Base-by-base conservation (phyloP, 2,329 filamentous ascomycete genomes). In the Cyanodermella asteris region DNA sequence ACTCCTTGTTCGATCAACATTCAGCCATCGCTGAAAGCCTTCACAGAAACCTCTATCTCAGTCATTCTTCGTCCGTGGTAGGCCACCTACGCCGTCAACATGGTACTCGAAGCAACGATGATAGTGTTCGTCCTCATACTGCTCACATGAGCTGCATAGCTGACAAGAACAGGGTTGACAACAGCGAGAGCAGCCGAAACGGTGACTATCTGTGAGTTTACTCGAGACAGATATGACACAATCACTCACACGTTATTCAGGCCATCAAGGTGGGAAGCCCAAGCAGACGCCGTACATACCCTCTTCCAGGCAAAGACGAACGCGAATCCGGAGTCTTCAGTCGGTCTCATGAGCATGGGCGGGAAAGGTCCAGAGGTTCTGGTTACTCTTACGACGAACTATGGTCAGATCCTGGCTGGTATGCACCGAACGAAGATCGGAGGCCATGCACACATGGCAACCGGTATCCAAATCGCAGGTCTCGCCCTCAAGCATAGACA, bases 91-190 rank as follows among this genome's bases (percentile, higher is more conserved):
- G 20, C 20, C 20, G 20, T 50, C 69, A 82, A 63, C 46, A 97
- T 97, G 87, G 77, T 73, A 55, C 72, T 97, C 54, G 87, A 97
- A 71, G 90, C 87, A 58, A 90, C 91, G 35, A 94, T 97, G 82
- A 78, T 97, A 52, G 72, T 94, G 64, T 54, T 34, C 29, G 50
- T 34, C 15, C 16, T 19, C 8, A 19, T 14, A 25, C 19, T 13
- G 16, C 25, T 17, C 20, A 24, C 23, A 13, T 14, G 17, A 17
- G 19, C 15, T 28, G 14, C 22, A 31, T 13, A n/a, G 20, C 27
- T 31, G 21, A 31, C 22, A 18, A 14, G 8, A 6, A 31, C 39
- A 72, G 68, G 50, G 80, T 94, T 44, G 87, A 97, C 65, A 97
- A 94, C 64, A 93, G 82, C 60, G 87, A 97, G 60, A 82, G 76